A percentile compares a stretch with the other conserved stretches of the same genome.
These are phyloP conservation scores for Umbelopsis vinacea DNA, from an alignment of 192 early-diverging fungal genomes.

Conservation along the genomic window DNA sequence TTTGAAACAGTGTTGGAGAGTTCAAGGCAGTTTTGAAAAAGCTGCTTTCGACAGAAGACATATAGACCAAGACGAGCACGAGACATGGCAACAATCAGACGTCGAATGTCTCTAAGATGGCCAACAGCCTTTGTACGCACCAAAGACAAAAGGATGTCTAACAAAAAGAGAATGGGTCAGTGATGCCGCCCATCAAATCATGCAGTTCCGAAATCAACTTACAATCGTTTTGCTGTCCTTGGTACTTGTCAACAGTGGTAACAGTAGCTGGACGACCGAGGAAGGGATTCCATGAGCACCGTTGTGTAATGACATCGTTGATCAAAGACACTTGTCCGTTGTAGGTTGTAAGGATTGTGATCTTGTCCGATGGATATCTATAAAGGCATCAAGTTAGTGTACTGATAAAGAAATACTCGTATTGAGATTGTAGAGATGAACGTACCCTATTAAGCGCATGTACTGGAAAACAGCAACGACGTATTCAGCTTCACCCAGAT, in stretches of 20 bases:
- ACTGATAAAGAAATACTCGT: not conserved
- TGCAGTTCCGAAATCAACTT: slow-evolving; percentile 26
- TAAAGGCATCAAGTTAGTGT: not conserved
- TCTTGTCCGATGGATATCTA: slow-evolving; percentile 85
- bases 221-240: slow-evolving; percentile 95
- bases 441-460: slow-evolving; percentile 89
- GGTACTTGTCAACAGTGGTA: slow-evolving; percentile 96
- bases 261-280: slow-evolving; percentile 82
- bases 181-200: not conserved
- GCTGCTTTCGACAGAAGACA: slow-evolving; percentile 75
- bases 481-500: slow-evolving; percentile 98
- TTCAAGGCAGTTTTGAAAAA: slow-evolving; percentile 87
- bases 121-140: slow-evolving; percentile 91
- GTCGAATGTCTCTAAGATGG: slow-evolving; percentile 91
- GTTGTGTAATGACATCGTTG: slow-evolving; percentile 81
- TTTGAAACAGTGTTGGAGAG: slow-evolving; percentile 69
- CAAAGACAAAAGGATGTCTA: slow-evolving; percentile 87
- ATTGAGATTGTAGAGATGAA: not conserved
- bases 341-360: slow-evolving; percentile 95
- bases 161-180: not conserved
- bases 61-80: slow-evolving; percentile 93
- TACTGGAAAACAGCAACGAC: slow-evolving; percentile 95
- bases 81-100: slow-evolving; percentile 93
- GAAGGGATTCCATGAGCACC: slow-evolving; percentile 86
- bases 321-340: slow-evolving; percentile 96